phyloP scores from a whole-genome alignment of 2,329 filamentous ascomycete species.

The Aspergillus nomiae region DNA sequence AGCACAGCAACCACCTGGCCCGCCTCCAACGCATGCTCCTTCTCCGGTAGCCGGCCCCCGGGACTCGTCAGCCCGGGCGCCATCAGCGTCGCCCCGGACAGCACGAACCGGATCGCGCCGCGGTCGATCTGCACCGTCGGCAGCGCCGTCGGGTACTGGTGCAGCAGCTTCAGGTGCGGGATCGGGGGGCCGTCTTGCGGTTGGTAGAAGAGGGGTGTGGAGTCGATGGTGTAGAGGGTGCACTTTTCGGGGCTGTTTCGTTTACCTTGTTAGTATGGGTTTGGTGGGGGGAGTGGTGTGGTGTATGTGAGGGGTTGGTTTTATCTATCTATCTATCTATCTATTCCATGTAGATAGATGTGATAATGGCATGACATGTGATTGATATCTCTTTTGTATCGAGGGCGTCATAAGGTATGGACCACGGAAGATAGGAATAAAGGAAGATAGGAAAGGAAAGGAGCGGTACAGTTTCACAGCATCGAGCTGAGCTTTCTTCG shows the following conservation, averaged over 20 bases:
- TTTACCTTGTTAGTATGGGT: slow-evolving; percentile 6
- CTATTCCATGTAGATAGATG: no score
- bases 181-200: slow-evolving; percentile 74
- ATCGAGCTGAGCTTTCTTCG: slow-evolving; percentile 90
- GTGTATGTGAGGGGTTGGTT: no score
- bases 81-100: slow-evolving; percentile 93
- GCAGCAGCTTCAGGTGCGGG: slow-evolving; percentile 85
- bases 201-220: slow-evolving; percentile 87
- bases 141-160: slow-evolving; percentile 84
- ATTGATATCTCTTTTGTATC: no score
- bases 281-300: background rate
- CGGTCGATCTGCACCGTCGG: slow-evolving; percentile 87
- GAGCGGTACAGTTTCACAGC: slow-evolving; percentile 74
- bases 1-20: slow-evolving; percentile 85
- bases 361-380: no score
- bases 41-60: slow-evolving; percentile 75
- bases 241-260: slow-evolving; percentile 72
- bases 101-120: slow-evolving; percentile 93
- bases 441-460: background rate
- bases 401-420: no score
- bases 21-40: slow-evolving; percentile 66
- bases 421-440: no score
- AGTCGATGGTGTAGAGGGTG: slow-evolving; percentile 81
- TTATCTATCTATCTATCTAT: no score
- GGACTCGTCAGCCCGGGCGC: slow-evolving; percentile 85